Base-by-base conservation (phyloP, 108 stramenopile species). In the Schizochytrium sp. region DNA sequence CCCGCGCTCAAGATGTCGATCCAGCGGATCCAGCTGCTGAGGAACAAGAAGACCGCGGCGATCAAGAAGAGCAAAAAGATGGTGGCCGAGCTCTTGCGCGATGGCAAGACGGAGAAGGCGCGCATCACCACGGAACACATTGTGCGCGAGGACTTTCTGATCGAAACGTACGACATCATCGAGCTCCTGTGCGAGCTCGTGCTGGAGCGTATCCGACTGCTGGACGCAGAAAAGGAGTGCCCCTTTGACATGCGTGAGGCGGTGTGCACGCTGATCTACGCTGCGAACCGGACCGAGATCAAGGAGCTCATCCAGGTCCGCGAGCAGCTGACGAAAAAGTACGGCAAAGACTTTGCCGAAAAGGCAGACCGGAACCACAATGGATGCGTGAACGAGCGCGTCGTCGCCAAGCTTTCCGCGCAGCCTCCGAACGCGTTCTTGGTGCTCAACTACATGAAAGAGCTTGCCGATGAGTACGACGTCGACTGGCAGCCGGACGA, bases 1-100 rank as follows among this genome's bases (percentile, higher is more conserved):
- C 89, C 91, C n/a, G 89, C 71, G 47, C 91, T 92, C 87, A 90
- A 92, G 87, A 92, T 92, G 92, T 89, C 90, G 45, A 76, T 92
- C 58, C 87, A 91, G 44, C 88, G 92, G 45, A 91, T 92, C 47
- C 48, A 91, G 44, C 34, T 92, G 51, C 58, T 58, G 43, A 87
- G 89, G 83, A 92, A 92, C 89, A 92, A 92, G 90, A 90, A 88
- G 43, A 44, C 63, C 3, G 72, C 89, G 34, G 47, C 89, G 58
- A 89, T 92, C 89, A 92, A 91, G 90, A 72, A 57, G 34, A 87
- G 23, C 34, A 92, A 92, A 53, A 57, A 88, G 59, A 69, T 87
- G 69, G 89, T 92, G 18, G 58, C 91, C 4, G 44, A 89, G 57
- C 91, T 92, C 25, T 89, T 92, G 53, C 88, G 69, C 28, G 92